Evolutionary conservation across 1,139 yeast genomes (phyloP), one percentile per base, ranked within the genome.

Genomic region (Kodamaea suecica): DNA sequence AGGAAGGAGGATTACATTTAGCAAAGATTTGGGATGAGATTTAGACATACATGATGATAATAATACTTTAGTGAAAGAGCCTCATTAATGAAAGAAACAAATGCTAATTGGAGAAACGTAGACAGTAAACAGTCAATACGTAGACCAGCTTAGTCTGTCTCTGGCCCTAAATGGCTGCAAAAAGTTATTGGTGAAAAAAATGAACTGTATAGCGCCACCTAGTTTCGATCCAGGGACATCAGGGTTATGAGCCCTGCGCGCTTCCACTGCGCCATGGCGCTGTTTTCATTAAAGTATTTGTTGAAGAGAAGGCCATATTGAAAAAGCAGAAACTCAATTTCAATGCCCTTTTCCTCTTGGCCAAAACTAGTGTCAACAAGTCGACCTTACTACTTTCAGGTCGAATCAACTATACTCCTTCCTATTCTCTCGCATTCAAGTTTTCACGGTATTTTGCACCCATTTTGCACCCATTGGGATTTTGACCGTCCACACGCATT

Each of bases 231-330:
- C 94, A 74, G 80, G 94, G 95, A 85, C 95, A 83, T 86, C 95
- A 85, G 95, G 95, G 96, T 87, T 87, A 87, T 86, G 94, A 84
- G 94, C 94, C 94, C 95, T 83, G 95, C 95, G 94, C 95, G 95
- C 95, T 85, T 84, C 95, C 95, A 80, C 95, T 85, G 95, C 95
- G 95, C 92, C 94, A 84, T 88, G 78, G 80, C 84, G 86, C 85
- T 68, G 32, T n/a, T 6, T 19, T 19, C 9, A 9, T 19, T 19
- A 19, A n/a, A n/a, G n/a, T n/a, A n/a, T n/a, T n/a, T n/a, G n/a
- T n/a, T 19, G 21, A 19, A 19, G 9, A 19, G 21, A 19, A 19
- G 21, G n/a, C 26, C 26, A 23, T 23, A 23, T n/a, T n/a, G n/a
- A n/a, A n/a, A n/a, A n/a, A n/a, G n/a, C n/a, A n/a, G n/a, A n/a